These are phyloP conservation scores for Aspergillus viridinutans DNA, from an alignment of 2,329 filamentous ascomycete genomes.

Conservation along the genomic window DNA sequence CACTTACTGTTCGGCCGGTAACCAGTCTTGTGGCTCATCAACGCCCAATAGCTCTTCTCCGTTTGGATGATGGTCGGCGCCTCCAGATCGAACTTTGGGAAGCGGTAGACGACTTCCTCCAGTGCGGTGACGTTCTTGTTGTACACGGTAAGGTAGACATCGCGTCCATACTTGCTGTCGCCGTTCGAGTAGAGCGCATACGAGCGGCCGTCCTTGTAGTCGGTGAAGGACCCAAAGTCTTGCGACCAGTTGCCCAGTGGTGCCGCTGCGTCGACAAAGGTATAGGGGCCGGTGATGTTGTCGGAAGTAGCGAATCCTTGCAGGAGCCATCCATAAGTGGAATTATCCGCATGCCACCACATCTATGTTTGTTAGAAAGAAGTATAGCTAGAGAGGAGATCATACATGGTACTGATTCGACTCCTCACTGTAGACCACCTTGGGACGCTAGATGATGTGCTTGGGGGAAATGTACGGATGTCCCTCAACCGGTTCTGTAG, in stretches of 20 bases:
- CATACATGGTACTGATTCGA: slow-evolving; percentile 55
- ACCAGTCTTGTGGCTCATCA: slow-evolving; percentile 62
- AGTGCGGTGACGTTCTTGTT: slow-evolving; percentile 51
- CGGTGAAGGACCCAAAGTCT: slow-evolving; percentile 59
- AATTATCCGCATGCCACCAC: slow-evolving; percentile 61
- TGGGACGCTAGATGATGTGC: slow-evolving; percentile 59
- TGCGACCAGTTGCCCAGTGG: slow-evolving; percentile 61
- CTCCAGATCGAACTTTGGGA: slow-evolving; percentile 58
- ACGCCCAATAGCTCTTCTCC: slow-evolving; percentile 55
- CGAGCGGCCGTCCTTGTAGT: slow-evolving; percentile 54
- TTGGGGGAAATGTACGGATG: slow-evolving; percentile 53
- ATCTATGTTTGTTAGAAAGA: slow-evolving; percentile 32
- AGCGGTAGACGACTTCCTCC: slow-evolving; percentile 51
- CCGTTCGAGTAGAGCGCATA: slow-evolving; percentile 60
- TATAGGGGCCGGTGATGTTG: slow-evolving; percentile 52
- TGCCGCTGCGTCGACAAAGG: slow-evolving; percentile 50
- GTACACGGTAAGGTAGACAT: slow-evolving; percentile 55
- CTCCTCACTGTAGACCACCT: slow-evolving; percentile 56
- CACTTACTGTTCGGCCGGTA: slow-evolving; percentile 55
- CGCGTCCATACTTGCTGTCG: slow-evolving; percentile 51
- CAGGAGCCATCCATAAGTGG: slow-evolving; percentile 52
- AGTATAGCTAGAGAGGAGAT: background rate
- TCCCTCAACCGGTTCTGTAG: slow-evolving; percentile 48
- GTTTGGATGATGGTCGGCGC: slow-evolving; percentile 59
- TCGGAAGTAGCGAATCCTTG: slow-evolving; percentile 55